Evolutionary conservation across 306 rosid genomes (phyloP), one percentile per base, ranked within the genome.

Genomic region (Herpetospermum pedunculosum): DNA sequence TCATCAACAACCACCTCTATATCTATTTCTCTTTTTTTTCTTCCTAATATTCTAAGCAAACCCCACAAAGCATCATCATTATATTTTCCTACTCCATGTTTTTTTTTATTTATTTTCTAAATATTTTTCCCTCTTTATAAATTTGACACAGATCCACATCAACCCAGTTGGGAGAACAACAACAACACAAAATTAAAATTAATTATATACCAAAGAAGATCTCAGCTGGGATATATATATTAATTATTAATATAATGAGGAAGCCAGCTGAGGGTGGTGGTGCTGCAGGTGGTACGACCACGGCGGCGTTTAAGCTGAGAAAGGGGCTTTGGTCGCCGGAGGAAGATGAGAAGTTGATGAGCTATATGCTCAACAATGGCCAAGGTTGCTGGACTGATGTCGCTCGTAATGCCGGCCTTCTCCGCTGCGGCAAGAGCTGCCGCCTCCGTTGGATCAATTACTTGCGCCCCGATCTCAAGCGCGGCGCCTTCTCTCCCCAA

Each of bases 321-420:
- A 93, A 90, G 77, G 98, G 98, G 2, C 82, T 93, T 26, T 93
- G 98, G 98, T 93, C 98, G 9, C 96, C 98, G 0, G 98, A 93
- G 59, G 98, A 93, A 79, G 98, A 93, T 47, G 96, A 93, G 19
- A 93, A 86, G 75, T 85, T 93, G 29, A 84, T 86, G 87, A 89
- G 75, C 55, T 90, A 89, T 67, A 90, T 93, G 96, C 52, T 85
- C 26, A 93, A 79, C 82, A 89, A 87, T 73, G 98, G 94, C 26
- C 97, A 86, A 76, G 97, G 98, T 21, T 93, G 98, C 59, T 93
- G 97, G 97, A 86, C 90, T 14, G 98, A 93, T 10, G 96, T 93
- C 21, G 98, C 98, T 0, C 83, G 90, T 79, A 89, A 88, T 84
- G 98, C 96, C 18, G 97, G 97, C 40, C 78, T 93, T 40, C 90